phyloP scores from a whole-genome alignment of 495 filamentous ascomycete genomes.

The Penicillium steckii region DNA sequence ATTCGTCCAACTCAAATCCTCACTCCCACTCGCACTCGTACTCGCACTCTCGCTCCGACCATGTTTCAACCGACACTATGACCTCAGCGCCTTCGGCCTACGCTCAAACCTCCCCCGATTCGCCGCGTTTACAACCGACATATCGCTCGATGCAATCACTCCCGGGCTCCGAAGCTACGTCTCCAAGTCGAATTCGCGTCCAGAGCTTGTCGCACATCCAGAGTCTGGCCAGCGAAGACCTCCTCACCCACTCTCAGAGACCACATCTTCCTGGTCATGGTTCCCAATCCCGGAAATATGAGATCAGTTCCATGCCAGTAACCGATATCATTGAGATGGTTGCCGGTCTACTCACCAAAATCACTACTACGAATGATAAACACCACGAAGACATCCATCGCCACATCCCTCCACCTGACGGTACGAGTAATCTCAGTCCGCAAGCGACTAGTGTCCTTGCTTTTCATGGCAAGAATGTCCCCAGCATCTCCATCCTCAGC shows the following conservation, averaged over 20 bases:
- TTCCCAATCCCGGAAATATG: conserved; percentile 61
- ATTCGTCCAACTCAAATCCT: conserved; percentile 17
- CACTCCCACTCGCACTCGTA: conserved; percentile 16
- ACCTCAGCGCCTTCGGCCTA: conserved; percentile 12
- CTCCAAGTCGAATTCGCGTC: conserved; percentile 76
- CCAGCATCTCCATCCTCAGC: conserved; percentile 93
- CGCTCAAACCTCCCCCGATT: conserved; percentile 44
- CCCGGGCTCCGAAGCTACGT: conserved; percentile 54
- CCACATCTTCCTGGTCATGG: conserved; percentile 49
- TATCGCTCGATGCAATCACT: conserved; percentile 49
- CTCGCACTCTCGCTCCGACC: conserved; percentile 7
- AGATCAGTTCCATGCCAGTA: conserved; percentile 98
- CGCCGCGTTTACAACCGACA: conserved; percentile 54
- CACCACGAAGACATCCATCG: conserved; percentile 83
- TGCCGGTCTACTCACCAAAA: conserved; percentile 95
- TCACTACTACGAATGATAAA: conserved; percentile 93
- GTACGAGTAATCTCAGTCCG: conserved; percentile 63
- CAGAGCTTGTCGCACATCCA: conserved; percentile 86
- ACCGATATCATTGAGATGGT: conserved; percentile 99
- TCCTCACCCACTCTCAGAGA: conserved; percentile 52
- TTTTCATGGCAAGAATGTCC: conserved; percentile 99
- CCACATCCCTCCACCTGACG: conserved; percentile 65
- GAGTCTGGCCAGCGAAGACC: conserved; percentile 76
- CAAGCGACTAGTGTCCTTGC: conserved; percentile 90
- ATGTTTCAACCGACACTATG: conserved; percentile 16